A percentile compares a stretch with the other conserved stretches of the same genome.
phyloP scores from a whole-genome alignment of 805 yeast species.

The Saccharomycopsis schoenii region DNA sequence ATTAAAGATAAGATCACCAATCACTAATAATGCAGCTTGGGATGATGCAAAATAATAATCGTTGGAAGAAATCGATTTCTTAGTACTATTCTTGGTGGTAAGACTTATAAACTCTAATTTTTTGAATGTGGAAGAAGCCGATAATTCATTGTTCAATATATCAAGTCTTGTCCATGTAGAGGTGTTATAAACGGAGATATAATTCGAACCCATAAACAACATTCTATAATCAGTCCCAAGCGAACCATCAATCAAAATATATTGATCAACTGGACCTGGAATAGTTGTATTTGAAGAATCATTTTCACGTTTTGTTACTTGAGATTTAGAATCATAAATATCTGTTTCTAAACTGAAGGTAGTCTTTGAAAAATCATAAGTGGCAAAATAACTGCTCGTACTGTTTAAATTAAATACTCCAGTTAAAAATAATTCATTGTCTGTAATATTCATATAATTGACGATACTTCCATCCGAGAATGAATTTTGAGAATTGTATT shows the following conservation, averaged over 20 bases:
- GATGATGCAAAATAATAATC: constrained; percentile 30
- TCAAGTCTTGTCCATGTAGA: constrained; percentile 14
- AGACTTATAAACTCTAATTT: constrained; percentile 22
- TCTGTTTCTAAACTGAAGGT: constrained; percentile 20
- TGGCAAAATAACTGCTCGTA: constrained; percentile 33
- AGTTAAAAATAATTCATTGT: constrained; percentile 32
- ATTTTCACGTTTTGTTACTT: constrained; percentile 7
- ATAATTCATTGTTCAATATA: constrained; percentile 8
- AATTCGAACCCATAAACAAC: constrained; percentile 32
- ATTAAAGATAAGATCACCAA: constrained; percentile 45
- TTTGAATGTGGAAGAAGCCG: constrained; percentile 10
- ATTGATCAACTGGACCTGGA: constrained; percentile 30
- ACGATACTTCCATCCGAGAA: constrained; percentile 38
- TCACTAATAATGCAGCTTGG: constrained; percentile 40
- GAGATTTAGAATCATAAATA: constrained; percentile 13
- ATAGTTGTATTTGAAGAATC: constrained; percentile 19
- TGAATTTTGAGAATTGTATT: constrained; percentile 27
- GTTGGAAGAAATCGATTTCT: not conserved
- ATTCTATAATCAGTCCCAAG: constrained; percentile 7
- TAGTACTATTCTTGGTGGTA: constrained; percentile 23
- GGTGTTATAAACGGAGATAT: constrained; percentile 25
- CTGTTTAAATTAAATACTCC: constrained; percentile 44
- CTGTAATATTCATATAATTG: constrained; percentile 40
- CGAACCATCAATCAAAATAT: constrained; percentile 36
- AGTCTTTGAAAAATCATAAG: constrained; percentile 41